These are phyloP conservation scores for Cladosporium sp. DNA, from an alignment of 2,329 filamentous ascomycete genomes.

Conservation along the genomic window DNA sequence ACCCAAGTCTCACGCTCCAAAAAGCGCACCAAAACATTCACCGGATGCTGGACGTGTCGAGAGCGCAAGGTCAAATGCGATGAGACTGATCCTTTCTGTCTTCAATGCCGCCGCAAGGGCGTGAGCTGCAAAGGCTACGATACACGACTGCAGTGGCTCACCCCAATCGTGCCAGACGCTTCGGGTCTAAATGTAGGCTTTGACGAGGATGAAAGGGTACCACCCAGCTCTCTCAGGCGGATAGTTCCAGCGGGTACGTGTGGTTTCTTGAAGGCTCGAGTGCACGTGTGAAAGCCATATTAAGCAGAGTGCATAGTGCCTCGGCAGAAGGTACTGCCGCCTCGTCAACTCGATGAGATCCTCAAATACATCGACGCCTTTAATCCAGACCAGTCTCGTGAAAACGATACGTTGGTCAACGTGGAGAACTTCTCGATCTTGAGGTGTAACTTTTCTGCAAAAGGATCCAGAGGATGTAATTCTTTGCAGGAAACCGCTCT, in stretches of 20 bases:
- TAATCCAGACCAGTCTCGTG: neutral
- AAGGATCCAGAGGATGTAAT: too few species aligned
- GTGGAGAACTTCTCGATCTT: neutral
- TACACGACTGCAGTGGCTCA: conserved; percentile 3
- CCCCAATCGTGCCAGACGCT: neutral
- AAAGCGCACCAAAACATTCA: conserved; percentile 7
- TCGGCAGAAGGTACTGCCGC: neutral
- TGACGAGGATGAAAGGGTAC: neutral
- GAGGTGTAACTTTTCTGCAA: too few species aligned
- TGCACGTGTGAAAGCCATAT: neutral
- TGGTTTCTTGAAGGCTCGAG: neutral
- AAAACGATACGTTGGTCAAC: neutral
- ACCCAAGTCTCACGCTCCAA: neutral
- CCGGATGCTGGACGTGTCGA: conserved; percentile 8
- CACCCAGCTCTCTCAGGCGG: neutral
- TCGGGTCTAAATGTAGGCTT: neutral
- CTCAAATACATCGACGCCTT: neutral
- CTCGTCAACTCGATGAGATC: neutral
- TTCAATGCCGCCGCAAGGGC: neutral
- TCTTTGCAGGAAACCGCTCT: too few species aligned
- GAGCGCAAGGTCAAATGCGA: conserved; percentile 7
- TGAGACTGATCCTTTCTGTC: neutral
- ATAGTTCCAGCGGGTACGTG: neutral
- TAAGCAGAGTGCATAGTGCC: neutral
- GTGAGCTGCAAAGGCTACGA: neutral